These are phyloP conservation scores for Spathaspora passalidarum DNA, from an alignment of 805 yeast genomes.

Conservation along the genomic window DNA sequence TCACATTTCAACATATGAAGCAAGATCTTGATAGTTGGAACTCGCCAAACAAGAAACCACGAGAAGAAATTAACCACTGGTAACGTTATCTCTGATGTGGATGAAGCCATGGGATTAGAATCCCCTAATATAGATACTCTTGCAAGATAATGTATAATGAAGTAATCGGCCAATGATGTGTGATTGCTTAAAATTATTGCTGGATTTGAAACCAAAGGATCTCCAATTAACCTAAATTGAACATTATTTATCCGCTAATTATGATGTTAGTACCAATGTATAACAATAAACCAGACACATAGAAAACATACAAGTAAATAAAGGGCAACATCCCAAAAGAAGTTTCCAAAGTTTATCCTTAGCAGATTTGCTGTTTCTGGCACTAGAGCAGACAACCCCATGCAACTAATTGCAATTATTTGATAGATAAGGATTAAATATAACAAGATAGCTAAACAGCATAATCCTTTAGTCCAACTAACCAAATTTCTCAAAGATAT, in stretches of 20 bases:
- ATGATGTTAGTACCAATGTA: slow-evolving; percentile 4
- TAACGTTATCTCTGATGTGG: slow-evolving; percentile 10
- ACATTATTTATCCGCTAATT: slow-evolving; percentile 28
- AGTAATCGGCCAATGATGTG: slow-evolving; percentile 62
- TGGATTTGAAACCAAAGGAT: slow-evolving; percentile 30
- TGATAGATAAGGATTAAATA: slow-evolving; percentile 4
- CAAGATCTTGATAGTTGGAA: slow-evolving; percentile 53
- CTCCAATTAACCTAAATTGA: slow-evolving; percentile 41
- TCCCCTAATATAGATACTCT: slow-evolving; percentile 15
- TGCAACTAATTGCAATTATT: slow-evolving; percentile 2
- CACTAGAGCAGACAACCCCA: slow-evolving; percentile 3
- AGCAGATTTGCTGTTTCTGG: slow-evolving; percentile 18
- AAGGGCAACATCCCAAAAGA: slow-evolving; percentile 30
- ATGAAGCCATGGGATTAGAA: neutral
- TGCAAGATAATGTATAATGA: slow-evolving; percentile 47
- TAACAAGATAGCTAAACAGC: slow-evolving; percentile 7
- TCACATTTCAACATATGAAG: slow-evolving; percentile 52
- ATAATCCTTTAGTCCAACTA: slow-evolving; percentile 7
- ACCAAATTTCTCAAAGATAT: neutral
- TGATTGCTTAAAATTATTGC: slow-evolving; percentile 57
- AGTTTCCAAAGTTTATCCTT: slow-evolving; percentile 6
- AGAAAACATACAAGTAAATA: slow-evolving; percentile 24
- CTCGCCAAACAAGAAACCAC: slow-evolving; percentile 65
- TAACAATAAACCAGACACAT: neutral
- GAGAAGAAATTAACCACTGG: slow-evolving; percentile 60